Percentiles rank a stretch among this genome's conserved stretches.
phyloP scores from a whole-genome alignment of 2,329 filamentous ascomycete species.

The Ascocoryne sarcoides region DNA sequence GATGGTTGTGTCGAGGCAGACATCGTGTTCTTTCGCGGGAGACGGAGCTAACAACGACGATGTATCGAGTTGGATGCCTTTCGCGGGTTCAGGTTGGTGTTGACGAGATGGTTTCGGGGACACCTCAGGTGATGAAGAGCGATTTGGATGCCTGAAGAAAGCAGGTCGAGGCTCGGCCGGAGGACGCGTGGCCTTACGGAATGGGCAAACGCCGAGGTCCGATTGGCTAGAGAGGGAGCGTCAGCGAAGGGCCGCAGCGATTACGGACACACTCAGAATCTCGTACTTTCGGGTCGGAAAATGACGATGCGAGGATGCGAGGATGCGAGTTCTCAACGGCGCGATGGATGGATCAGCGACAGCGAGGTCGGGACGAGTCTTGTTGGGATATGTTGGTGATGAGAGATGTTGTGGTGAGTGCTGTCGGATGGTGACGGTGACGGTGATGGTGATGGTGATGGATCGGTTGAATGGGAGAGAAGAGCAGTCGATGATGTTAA shows the following conservation, averaged over 20 bases:
- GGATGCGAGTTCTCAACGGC: too few relatives aligned
- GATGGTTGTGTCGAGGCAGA: constrained; percentile 20
- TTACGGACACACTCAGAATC: too few relatives aligned
- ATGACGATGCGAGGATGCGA: neutral
- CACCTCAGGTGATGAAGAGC: neutral
- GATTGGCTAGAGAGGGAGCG: neutral
- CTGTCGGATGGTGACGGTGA: too few relatives aligned
- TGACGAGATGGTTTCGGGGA: neutral
- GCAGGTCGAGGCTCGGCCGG: neutral
- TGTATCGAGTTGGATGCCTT: neutral
- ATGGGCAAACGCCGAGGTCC: neutral
- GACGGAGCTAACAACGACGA: neutral
- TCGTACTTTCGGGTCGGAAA: neutral
- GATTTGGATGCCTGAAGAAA: neutral
- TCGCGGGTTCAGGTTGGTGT: neutral
- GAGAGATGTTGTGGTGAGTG: neutral
- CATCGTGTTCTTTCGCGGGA: constrained; percentile 6
- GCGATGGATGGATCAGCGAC: neutral
- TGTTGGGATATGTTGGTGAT: neutral
- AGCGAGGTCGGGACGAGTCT: neutral
- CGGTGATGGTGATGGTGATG: neutral
- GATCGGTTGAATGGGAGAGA: neutral
- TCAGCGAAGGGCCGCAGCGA: neutral
- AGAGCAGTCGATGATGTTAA: too few relatives aligned
- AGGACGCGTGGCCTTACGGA: neutral